phyloP scores from a whole-genome alignment of 179 eudicot species.

The Spinacia oleracea region DNA sequence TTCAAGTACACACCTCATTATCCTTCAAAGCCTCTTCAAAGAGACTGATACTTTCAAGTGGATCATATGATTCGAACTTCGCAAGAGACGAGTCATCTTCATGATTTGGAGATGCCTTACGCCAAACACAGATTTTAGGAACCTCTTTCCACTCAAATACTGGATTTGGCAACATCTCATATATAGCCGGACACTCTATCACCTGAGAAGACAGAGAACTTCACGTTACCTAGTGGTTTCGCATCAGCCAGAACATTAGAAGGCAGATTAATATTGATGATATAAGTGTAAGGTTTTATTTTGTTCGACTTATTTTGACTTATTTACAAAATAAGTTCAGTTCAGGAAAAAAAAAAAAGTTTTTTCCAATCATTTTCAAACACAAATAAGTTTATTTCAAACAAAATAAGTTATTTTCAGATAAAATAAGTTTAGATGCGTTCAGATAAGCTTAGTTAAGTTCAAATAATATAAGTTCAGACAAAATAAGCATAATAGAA shows the following conservation, averaged over 20 bases:
- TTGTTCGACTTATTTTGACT: no score
- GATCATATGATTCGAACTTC: slow-evolving; percentile 64
- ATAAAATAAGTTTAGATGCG: no score
- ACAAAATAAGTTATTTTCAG: no score
- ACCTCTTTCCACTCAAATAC: slow-evolving; percentile 70
- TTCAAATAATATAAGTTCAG: no score
- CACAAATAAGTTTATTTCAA: no score
- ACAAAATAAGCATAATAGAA: no score
- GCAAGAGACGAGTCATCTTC: slow-evolving; percentile 42
- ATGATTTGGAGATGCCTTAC: slow-evolving; percentile 45
- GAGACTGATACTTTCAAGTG: slow-evolving; percentile 49
- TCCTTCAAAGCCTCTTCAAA: slow-evolving; percentile 80
- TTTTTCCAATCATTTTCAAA: no score
- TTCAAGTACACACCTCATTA: slow-evolving; percentile 60
- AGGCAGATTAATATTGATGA: not conserved
- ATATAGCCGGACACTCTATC: slow-evolving; percentile 90
- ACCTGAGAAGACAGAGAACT: slow-evolving; percentile 40
- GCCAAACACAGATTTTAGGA: slow-evolving; percentile 81
- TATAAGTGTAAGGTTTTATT: not conserved
- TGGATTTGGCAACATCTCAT: slow-evolving; percentile 93
- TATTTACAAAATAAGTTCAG: no score
- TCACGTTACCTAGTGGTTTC: not conserved
- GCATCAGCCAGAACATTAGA: not conserved
- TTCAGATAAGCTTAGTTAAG: no score
- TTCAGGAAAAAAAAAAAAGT: no score